Evolutionary conservation across 345 rosid genomes (phyloP), one percentile per base, ranked within the genome.

Genomic region (Gossypium thurberi): DNA sequence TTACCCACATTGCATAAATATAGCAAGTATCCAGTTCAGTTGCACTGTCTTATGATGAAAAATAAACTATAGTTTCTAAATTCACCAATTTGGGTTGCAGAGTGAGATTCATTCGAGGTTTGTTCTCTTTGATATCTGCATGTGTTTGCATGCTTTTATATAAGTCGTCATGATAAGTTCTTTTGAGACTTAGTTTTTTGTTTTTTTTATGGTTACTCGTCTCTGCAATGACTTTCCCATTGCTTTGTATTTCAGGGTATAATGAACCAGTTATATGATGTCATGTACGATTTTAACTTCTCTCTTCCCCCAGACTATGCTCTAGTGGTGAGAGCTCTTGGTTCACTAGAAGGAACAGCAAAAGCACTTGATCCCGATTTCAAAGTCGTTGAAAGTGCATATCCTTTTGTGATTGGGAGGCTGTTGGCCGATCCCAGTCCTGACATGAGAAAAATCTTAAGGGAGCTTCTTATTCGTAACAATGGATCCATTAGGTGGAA

Each of bases 401-500:
- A 50, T 17, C 55, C 55, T 50, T 50, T 50, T 15, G 87, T 93
- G 25, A 80, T 94, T 28, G 97, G 93, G 56, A 90, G 96, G 78
- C 96, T 94, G 50, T 83, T 91, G 65, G 96, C 85, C 51, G 98
- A 94, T 78, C 83, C 97, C 64, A 86, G 85, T 81, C 96, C 97
- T 81, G 98, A 94, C 76, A 94, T 94, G 98, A 85, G 98, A 79
- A 91, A 80, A 79, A 88, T 94, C 65, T 82, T 94, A 67, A 88
- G 92, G 86, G 88, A 94, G 76, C 98, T 94, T 73, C 82, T 94
- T 55, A 90, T 94, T 52, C 73, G 86, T 52, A 87, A 92, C 65
- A 83, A 92, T 83, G 98, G 98, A 69, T 89, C 98, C n/a, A 83
- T 94, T 75, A 84, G 98, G 79, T 94, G 98, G 98, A 90, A 88